Conservation (phyloP, 257 asterid species). For the Rauvolfia tetraphylla region DNA sequence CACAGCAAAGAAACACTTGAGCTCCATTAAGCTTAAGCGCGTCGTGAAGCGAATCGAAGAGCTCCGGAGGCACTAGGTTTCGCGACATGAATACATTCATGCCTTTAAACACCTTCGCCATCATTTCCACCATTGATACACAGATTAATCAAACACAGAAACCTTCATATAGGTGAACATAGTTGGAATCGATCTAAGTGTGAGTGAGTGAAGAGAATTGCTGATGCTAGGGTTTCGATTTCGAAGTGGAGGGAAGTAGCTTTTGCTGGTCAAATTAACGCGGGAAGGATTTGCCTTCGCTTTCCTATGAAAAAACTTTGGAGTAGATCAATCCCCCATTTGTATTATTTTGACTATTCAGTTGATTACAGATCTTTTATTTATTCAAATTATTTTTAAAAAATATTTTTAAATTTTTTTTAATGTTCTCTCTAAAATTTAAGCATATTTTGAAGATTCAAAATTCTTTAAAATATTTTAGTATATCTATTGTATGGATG, state of each 20-base stretch:
- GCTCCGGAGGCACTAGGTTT: slow-evolving; percentile 86
- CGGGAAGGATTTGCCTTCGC: background rate
- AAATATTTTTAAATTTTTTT: too few relatives aligned
- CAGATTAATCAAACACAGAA: background rate
- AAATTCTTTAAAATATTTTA: too few relatives aligned
- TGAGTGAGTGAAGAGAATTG: background rate
- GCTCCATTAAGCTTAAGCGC: slow-evolving; percentile 94
- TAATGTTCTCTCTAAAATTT: too few relatives aligned
- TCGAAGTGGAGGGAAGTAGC: background rate
- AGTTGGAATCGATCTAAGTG: background rate
- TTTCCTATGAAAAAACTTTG: background rate
- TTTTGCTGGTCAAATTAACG: background rate
- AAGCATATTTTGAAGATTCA: too few relatives aligned
- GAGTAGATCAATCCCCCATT: too few relatives aligned
- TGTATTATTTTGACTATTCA: too few relatives aligned
- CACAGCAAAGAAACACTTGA: slow-evolving; percentile 73
- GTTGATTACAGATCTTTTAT: too few relatives aligned
- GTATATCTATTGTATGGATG: too few relatives aligned
- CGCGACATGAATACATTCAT: slow-evolving; percentile 76
- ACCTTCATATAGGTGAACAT: background rate
- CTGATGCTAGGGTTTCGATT: background rate
- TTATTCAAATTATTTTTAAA: too few relatives aligned
- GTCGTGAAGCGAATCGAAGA: slow-evolving; percentile 86
- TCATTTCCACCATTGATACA: slow-evolving; percentile 27
- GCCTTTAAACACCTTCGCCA: slow-evolving; percentile 68